Evolutionary conservation across 2,329 filamentous ascomycete genomes (phyloP), one percentile per base, ranked within the genome.

Genomic region (Calonectria pseudoreteaudii): DNA sequence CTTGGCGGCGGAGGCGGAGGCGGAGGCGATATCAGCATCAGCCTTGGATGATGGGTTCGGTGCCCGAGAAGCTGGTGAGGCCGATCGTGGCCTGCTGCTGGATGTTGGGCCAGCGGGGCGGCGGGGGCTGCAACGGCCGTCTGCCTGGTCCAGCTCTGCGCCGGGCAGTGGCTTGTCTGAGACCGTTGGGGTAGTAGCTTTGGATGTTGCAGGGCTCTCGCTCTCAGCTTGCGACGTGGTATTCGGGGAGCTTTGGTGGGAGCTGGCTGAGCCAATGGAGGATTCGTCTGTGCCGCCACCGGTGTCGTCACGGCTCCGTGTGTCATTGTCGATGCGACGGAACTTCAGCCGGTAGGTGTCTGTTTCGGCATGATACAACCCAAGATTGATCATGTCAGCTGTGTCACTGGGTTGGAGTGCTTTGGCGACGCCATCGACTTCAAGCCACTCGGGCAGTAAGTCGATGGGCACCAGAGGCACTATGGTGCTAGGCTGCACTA

Each of bases 381-480:
- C 87, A 2, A 88, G 73, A 75, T 85, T 86, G 20, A 71, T 78
- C 79, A 89, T 84, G 10, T 83, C 83, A 7, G 74, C 75, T 2
- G 84, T 85, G 69, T 89, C 83, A 44, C 85, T 82, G 8, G 82
- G 74, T 4, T 75, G 77, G 16, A 90, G 81, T 66, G 84, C 76
- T 8, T 87, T 86, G 4, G 88, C 87, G 4, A 88, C 82, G 30
- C 85, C 87, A 41, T 83, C 71, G 14, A 89, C 78, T 7, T 86
- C 81, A 5, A 90, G 74, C 83, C 87, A 87, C 1, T 82, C 79
- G 0, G 89, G 89, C 0, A 91, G 85, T 73, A 90, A 84, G 78
- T 91, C 89, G 16, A 87, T 80, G 0, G 89, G 85, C n/a, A 91
- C 84, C n/a, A 91, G 85, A 9, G 90, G 90, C 1, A 91, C 88